These are phyloP conservation scores for Zymoseptoria tritici DNA, from an alignment of 2,329 filamentous ascomycete genomes.

Conservation along the genomic window DNA sequence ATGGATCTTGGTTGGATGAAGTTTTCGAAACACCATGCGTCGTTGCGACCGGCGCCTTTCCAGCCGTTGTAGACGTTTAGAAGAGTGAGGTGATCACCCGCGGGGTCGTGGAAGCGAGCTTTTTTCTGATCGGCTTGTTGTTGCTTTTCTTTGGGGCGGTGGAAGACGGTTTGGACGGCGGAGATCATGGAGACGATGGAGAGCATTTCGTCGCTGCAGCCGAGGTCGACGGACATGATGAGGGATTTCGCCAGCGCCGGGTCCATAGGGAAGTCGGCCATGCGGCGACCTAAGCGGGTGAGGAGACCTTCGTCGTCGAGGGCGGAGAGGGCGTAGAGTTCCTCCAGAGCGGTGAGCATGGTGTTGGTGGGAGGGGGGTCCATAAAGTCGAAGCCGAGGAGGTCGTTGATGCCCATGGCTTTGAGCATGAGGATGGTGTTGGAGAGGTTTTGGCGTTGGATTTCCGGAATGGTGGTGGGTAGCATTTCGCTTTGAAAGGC, in stretches of 20 bases:
- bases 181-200: slow-evolving; percentile 91
- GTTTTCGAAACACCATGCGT: slow-evolving; percentile 95
- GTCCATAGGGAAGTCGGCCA: slow-evolving; percentile 92
- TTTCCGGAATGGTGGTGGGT: slow-evolving; percentile 93
- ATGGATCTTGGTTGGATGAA: slow-evolving; percentile 86
- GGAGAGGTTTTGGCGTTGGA: slow-evolving; percentile 86
- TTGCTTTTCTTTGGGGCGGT: slow-evolving; percentile 74
- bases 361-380: slow-evolving; percentile 96
- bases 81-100: slow-evolving; percentile 92
- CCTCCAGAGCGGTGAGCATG: slow-evolving; percentile 93
- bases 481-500: slow-evolving; percentile 98
- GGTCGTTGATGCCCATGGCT: slow-evolving; percentile 91
- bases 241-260: slow-evolving; percentile 94
- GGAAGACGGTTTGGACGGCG: slow-evolving; percentile 78
- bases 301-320: slow-evolving; percentile 94
- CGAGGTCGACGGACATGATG: slow-evolving; percentile 94
- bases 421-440: slow-evolving; percentile 95
- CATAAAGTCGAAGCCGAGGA: slow-evolving; percentile 98
- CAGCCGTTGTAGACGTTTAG: slow-evolving; percentile 98
- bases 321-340: slow-evolving; percentile 94
- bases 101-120: slow-evolving; percentile 79
- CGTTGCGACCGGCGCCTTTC: slow-evolving; percentile 71
- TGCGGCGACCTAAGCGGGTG: slow-evolving; percentile 74
- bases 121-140: slow-evolving; percentile 98
- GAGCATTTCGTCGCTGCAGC: slow-evolving; percentile 96